phyloP scores from a whole-genome alignment of 2,329 filamentous ascomycete genomes.

The Dactylella cylindrospora region DNA sequence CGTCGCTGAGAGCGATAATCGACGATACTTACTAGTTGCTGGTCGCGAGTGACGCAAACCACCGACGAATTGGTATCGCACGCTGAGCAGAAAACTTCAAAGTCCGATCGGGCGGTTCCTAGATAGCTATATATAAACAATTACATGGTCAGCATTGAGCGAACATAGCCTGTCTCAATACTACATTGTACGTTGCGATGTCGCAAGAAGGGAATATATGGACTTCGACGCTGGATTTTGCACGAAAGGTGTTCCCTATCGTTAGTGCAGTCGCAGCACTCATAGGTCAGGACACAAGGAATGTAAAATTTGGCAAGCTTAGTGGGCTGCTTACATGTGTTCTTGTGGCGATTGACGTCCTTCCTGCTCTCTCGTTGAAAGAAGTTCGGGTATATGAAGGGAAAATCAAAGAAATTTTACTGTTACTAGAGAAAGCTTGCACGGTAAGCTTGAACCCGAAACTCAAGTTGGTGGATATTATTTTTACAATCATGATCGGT shows the following conservation, averaged over 20 bases:
- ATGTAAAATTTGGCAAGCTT: conserved; percentile 25
- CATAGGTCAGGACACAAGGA: conserved; percentile 21
- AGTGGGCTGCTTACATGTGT: conserved; percentile 11
- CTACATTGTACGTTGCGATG: too few relatives aligned
- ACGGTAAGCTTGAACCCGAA: conserved; percentile 7
- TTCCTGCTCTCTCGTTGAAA: conserved; percentile 21
- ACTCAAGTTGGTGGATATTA: neutral
- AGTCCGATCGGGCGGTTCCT: too few relatives aligned
- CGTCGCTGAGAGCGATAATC: too few relatives aligned
- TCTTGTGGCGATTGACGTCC: conserved; percentile 8
- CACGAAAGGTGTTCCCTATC: conserved; percentile 22
- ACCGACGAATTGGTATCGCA: too few relatives aligned
- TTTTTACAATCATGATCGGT: neutral
- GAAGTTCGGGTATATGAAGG: conserved; percentile 12
- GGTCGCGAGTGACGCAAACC: too few relatives aligned
- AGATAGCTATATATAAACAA: too few relatives aligned
- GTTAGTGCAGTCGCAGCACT: conserved; percentile 11
- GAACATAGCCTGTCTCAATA: too few relatives aligned
- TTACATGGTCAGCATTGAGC: too few relatives aligned
- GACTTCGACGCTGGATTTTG: conserved; percentile 26
- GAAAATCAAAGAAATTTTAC: conserved; percentile 15
- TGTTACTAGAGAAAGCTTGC: conserved; percentile 23
- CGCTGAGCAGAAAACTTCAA: too few relatives aligned
- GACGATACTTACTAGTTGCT: too few relatives aligned
- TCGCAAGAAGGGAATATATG: too few relatives aligned